Conservation (phyloP, 1,284 basidiomycete genomes). For the Sanghuangporus baumii region DNA sequence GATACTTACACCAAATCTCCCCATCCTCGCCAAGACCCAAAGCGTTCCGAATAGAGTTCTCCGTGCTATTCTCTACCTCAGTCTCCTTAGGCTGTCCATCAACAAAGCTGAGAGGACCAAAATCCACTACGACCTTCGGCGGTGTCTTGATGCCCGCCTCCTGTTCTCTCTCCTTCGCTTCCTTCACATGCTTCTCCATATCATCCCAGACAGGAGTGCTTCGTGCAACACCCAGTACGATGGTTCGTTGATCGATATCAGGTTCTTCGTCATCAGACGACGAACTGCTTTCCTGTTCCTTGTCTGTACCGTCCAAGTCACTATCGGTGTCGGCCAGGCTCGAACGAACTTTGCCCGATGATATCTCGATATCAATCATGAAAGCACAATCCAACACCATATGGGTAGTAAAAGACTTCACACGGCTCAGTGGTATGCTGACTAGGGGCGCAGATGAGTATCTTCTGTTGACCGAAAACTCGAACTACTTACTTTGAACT, state of each 20-base stretch:
- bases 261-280: slow-evolving; percentile 6
- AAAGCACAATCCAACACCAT: slow-evolving; percentile 20
- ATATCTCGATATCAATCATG: slow-evolving; percentile 3
- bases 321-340: not conserved
- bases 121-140: slow-evolving; percentile 32
- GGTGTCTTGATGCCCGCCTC: slow-evolving; percentile 15
- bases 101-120: slow-evolving; percentile 36
- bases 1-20: slow-evolving; percentile 41
- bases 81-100: slow-evolving; percentile 22
- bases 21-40: slow-evolving; percentile 32
- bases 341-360: not conserved
- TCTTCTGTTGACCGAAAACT: not conserved
- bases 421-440: slow-evolving; percentile 48
- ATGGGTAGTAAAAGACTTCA: slow-evolving; percentile 24
- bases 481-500: slow-evolving; percentile 30
- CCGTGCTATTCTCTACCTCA: slow-evolving; percentile 23
- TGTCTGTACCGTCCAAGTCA: not conserved
- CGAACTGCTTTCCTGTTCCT: not conserved
- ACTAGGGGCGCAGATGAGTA: slow-evolving; percentile 19
- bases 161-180: slow-evolving; percentile 27
- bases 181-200: slow-evolving; percentile 11
- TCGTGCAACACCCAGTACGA: not conserved
- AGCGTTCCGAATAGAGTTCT: slow-evolving; percentile 29
- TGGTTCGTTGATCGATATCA: slow-evolving; percentile 4
- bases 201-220: slow-evolving; percentile 4